Base-by-base conservation (phyloP, 2,329 filamentous ascomycete genomes). In the Sarocladium brachiariae region DNA sequence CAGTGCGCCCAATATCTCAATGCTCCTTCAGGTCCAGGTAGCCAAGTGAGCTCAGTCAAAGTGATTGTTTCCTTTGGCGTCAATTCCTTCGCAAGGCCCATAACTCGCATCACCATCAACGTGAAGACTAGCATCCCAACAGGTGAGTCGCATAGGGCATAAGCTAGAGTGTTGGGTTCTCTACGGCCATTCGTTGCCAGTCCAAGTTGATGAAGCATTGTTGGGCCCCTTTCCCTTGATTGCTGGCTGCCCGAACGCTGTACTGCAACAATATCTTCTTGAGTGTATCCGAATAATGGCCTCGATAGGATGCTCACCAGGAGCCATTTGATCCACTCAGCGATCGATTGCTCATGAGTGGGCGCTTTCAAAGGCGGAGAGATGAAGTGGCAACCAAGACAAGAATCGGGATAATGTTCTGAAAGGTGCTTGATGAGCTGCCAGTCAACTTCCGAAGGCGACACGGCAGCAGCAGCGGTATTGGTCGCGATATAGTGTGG, bases 11-110 rank as follows among this genome's bases (percentile, higher is more conserved):
- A 80, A 51, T 76, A 84, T 23, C 81, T 68, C 56, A 84, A 63
- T 2, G 74, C 75, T 2, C 74, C 74, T 58, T 86, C 83, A 0
- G 81, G 81, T 0, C 83, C 83, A 0, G 83, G 82, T 1, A 87
- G 64, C 84, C 83, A 87, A 19, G 81, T 76, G 24, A 86, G 65
- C 60, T 80, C 76, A 1, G 80, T 76, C 57, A 83, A 69, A 16
- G 78, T 80, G 52, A 87, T 70, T 21, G 86, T 69, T 50, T 85
- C 78, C 13, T 70, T 66, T 3, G 70, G 66, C 2, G 70, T 69
- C 48, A 80, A 69, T 14, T 68, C 65, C 51, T 69, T 63, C 51
- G 65, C 61, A 0, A 71, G 67, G 2, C 65, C 69, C 3, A 70
- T 60, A 1, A 68, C 63, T 14, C 70, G 67, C 49, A 81, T 61